These are phyloP conservation scores for Trichosporon asahii DNA, from an alignment of 1,284 basidiomycete species.

Conservation along the genomic window DNA sequence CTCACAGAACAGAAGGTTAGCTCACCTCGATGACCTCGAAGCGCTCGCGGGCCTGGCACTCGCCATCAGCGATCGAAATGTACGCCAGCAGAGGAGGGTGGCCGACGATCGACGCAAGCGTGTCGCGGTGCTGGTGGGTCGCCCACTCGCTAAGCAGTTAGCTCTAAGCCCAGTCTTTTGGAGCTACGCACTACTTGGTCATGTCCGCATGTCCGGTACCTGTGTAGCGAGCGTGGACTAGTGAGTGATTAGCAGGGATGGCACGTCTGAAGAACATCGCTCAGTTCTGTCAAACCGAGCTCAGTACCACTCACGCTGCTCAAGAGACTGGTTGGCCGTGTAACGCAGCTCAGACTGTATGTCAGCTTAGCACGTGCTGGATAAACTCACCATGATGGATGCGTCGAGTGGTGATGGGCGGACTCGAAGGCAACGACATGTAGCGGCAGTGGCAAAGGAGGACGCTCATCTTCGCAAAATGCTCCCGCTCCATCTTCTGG, in stretches of 20 bases:
- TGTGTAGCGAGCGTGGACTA: conserved; percentile 95
- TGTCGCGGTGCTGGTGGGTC: conserved; percentile 95
- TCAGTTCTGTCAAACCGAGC: background rate
- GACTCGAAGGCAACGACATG: background rate
- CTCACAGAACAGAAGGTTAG: conserved; percentile 8
- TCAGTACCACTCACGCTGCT: conserved; percentile 66
- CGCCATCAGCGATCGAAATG: conserved; percentile 88
- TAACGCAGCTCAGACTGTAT: conserved; percentile 75
- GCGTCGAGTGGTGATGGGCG: conserved; percentile 2
- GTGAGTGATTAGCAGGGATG: conserved; percentile 17
- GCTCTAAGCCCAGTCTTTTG: background rate
- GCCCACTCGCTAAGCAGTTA: conserved; percentile 76
- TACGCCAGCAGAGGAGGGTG: conserved; percentile 83
- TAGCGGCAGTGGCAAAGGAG: background rate
- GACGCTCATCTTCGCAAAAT: background rate
- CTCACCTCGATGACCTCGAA: conserved; percentile 94
- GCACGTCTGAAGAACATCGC: background rate
- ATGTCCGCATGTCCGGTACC: conserved; percentile 92
- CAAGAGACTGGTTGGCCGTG: conserved; percentile 88
- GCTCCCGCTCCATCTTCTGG: background rate
- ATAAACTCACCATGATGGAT: conserved; percentile 12
- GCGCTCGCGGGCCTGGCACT: conserved; percentile 79
- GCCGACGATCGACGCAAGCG: conserved; percentile 83
- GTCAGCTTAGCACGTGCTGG: background rate
- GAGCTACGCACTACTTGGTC: conserved; percentile 74